Base-by-base conservation (phyloP, 2,329 filamentous ascomycete genomes). In the Torrubiellomyces zombiae region DNA sequence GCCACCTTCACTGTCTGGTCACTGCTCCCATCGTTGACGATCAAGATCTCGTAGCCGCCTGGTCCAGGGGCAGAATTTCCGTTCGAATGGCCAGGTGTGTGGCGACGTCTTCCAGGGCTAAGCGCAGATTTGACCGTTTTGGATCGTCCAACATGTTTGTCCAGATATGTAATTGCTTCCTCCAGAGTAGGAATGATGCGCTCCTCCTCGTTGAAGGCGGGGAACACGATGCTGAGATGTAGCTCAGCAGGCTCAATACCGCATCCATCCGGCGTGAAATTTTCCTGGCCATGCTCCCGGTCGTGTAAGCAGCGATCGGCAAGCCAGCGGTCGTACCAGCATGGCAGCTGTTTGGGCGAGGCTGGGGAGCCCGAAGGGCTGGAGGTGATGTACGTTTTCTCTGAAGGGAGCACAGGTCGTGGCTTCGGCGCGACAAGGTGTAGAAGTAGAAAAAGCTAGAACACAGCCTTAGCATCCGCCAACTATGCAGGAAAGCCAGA, bases 181-280 rank as follows among this genome's bases (percentile, higher is more conserved):
- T 91, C 75, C 9, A 98, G 62, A 55, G 93, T 93, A 8, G 75
- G 76, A 9, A 71, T 63, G 23, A 98, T 63, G 16, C 89, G 73
- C 30, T 78, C 64, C 46, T 86, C 76, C 45, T 98, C 89, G 38
- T 98, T 98, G 63, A 83, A 98, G 7, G 89, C 89, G 0, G 89
- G 89, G 21, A 98, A 75, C 0, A 98, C 82, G 6, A 95, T 73
- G 27, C 79, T 89, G 59, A 98, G 72, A 45, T 77, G 78, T n/a
- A 94, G 53, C 33, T 85, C 73, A 9, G 83, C 67, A 2, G 74
- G 63, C 34, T 83, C 76, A 27, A 91, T 76, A 21, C 58, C 51
- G 36, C 68, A 63, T 10, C 61, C 49, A 34, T 70, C 58, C 19
- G 50, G 48, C 4, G 50, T 43, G 21, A 50, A 47, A 33, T 46